Evolutionary conservation across 2,329 filamentous ascomycete species (phyloP), one percentile per base, ranked within the genome.

Genomic region (Grosmannia serpens): DNA sequence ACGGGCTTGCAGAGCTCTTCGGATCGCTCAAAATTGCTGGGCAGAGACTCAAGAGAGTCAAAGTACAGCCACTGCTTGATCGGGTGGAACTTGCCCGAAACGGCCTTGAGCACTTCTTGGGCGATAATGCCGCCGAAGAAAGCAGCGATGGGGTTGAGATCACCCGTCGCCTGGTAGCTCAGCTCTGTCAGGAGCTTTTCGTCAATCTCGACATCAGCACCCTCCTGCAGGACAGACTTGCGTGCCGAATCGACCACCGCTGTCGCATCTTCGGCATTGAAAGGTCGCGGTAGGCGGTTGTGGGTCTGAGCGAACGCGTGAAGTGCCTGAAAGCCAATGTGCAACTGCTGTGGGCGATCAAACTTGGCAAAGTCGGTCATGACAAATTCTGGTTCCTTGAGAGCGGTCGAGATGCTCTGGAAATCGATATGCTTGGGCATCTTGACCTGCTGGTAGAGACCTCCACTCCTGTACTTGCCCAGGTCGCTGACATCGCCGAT

Each of bases 311-410:
- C 84, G 71, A 96, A 99, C 41, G 86, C 84, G 70, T 96, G 91
- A 9, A 99, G 80, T 11, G 94, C 91, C 74, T 97, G 91, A 68
- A 97, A 87, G 61, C 91, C 94, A 61, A 95, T 76, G 70, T 99
- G 94, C 27, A 99, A 82, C 71, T 97, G 91, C 64, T 87, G 84
- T 1, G 94, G 94, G 52, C 94, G 87, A 71, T 97, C 94, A 65
- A 96, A 97, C 73, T 99, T 99, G 73, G 94, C 94, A 69, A 91
- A 99, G 71, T 99, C 94, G 26, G 94, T 95, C 61, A 96, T 83
- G 67, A 97, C 75, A 63, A 95, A 84, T 67, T 96, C 92, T 2
- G 94, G 94, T 59, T 90, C 88, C 73, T 89, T 89, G 59, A 96
- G 73, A 61, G 95, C 83, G 56, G 83, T 76, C 49, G 85, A 85